phyloP scores from a whole-genome alignment of 371 early-diverging fungal genomes.

The Apophysomyces elegans region DNA sequence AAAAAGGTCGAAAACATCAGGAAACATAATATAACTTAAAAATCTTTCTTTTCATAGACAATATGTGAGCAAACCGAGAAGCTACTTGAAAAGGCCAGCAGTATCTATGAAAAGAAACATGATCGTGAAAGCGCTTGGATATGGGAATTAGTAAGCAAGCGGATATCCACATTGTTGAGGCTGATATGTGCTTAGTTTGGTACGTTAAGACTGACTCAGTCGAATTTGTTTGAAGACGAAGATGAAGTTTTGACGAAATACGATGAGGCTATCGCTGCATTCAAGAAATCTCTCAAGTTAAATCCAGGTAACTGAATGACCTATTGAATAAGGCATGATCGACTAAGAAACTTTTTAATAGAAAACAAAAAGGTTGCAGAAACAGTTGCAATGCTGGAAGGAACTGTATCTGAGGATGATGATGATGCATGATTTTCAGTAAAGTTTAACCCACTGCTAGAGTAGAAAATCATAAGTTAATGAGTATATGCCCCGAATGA shows the following conservation, averaged over 20 bases:
- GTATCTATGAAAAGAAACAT: conserved; percentile 22
- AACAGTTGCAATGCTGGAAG: conserved; percentile 21
- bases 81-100: conserved; percentile 21
- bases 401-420: conserved; percentile 8
- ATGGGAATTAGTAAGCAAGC: conserved; percentile 38
- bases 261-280: conserved; percentile 37
- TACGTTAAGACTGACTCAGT: conserved; percentile 39
- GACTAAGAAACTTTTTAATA: not conserved
- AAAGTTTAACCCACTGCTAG: not conserved
- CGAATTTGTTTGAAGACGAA: conserved; percentile 41
- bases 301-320: conserved; percentile 27
- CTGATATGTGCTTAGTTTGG: conserved; percentile 26
- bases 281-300: conserved; percentile 36
- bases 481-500: no score
- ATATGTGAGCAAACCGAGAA: conserved; percentile 25
- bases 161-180: not conserved
- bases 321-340: no score
- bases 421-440: not conserved
- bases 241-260: conserved; percentile 36
- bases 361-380: conserved; percentile 17
- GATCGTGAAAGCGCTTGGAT: conserved; percentile 36
- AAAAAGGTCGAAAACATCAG: conserved; percentile 13
- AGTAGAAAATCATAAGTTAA: not conserved
- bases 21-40: no score
- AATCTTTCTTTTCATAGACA: not conserved